Base-by-base conservation (phyloP, 2,329 filamentous ascomycete genomes). In the Colletotrichum noveboracense region DNA sequence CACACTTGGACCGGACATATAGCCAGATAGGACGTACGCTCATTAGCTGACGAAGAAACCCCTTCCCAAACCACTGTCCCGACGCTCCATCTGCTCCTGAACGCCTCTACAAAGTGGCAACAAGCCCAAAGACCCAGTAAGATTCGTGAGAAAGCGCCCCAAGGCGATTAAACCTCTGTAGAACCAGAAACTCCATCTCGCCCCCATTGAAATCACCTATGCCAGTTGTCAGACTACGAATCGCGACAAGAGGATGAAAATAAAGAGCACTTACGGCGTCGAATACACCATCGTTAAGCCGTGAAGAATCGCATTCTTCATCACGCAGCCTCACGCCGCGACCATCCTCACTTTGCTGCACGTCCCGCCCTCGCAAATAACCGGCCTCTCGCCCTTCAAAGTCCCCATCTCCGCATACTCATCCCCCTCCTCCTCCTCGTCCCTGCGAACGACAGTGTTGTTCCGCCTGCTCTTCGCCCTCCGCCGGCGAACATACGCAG, bases 301-400 rank as follows among this genome's bases (percentile, higher is more conserved):
- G 18, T 21, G 18, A 24, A 8, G 18, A 21, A 14, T 30, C 12
- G 34, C 58, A 9, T 21, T 14, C 18, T 9, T 18, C 55, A 1
- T 6, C 6, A 18, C n/a, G n/a, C 9, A 13, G 1, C 32, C 16
- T 65, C 38, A 74, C 28, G 71, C 71, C 13, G 58, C 71, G 6
- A 48, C 43, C 43, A 74, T 65, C 9, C 71, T 36, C 58, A 65
- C 7, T 48, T 56, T 74, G 13, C 21, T 70, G 34, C 71, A 74
- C 6, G 71, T 70, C 32, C 66, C 71, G 8, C 71, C 71, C 30
- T 74, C 66, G 24, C 71, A 74, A 5, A 74, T 48, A 8, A 65
- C 48, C 2, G 71, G 71, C 16, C 13, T 9, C 12, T 60, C 16
- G 18, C 18, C 5, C 38, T 36, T 24, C 32, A 12, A 2, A 14